phyloP scores from a whole-genome alignment of 2,329 filamentous ascomycete species.

The Teratosphaeria viscida region DNA sequence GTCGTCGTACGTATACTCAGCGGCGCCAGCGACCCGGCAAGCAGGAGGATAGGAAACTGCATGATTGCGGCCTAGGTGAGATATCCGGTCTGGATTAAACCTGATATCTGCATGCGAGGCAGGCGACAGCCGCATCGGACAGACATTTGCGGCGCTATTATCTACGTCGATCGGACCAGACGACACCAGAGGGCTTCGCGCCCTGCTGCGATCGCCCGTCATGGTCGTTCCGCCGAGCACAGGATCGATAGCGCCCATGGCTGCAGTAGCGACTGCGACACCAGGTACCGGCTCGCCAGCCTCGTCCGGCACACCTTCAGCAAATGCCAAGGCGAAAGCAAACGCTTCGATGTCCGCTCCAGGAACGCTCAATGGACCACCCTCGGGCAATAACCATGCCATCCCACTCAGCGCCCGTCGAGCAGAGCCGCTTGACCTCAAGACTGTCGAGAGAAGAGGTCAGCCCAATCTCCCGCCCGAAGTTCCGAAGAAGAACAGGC shows the following conservation, averaged over 20 bases:
- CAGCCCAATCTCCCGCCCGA: constrained; percentile 69
- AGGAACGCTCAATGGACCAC: constrained; percentile 26
- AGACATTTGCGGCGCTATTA: background rate
- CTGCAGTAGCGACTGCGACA: constrained; percentile 1
- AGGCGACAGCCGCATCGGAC: background rate
- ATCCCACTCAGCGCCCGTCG: constrained; percentile 55
- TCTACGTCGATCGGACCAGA: background rate
- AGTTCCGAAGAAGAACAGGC: constrained; percentile 63
- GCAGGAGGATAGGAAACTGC: background rate
- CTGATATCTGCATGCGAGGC: background rate
- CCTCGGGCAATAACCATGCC: constrained; percentile 29
- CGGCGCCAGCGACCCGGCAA: background rate
- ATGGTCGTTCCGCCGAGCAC: constrained; percentile 23
- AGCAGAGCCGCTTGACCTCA: constrained; percentile 65
- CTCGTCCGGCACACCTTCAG: constrained; percentile 1
- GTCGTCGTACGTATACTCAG: background rate
- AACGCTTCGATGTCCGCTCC: constrained; percentile 9
- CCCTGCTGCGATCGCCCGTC: background rate
- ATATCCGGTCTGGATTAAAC: background rate
- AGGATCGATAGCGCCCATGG: constrained; percentile 10
- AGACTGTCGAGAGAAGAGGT: constrained; percentile 83
- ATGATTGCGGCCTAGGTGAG: background rate
- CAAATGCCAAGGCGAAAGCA: constrained; percentile 8
- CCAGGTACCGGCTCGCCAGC: background rate
- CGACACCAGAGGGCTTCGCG: background rate